Conservation (phyloP, 1,284 basidiomycete genomes). For the Sporisorium iseilematis-ciliati region DNA sequence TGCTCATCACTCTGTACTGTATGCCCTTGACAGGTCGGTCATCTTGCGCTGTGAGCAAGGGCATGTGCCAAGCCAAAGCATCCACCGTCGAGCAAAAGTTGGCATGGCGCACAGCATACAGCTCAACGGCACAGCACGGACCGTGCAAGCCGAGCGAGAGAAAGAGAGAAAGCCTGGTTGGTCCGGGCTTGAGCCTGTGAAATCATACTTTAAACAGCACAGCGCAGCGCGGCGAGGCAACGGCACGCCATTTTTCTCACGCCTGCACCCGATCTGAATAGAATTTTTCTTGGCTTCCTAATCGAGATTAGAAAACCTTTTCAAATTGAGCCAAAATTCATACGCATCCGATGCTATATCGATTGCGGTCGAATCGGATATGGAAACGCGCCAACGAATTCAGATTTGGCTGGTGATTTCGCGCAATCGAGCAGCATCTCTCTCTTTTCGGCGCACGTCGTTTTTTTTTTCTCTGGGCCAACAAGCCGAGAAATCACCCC, state of each 20-base stretch:
- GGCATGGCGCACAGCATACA: too few relatives aligned
- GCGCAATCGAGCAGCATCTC: background rate
- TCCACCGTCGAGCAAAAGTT: too few relatives aligned
- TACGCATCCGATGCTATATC: conserved; percentile 9
- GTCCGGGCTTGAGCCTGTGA: too few relatives aligned
- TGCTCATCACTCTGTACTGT: too few relatives aligned
- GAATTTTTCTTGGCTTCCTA: background rate
- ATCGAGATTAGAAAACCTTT: background rate
- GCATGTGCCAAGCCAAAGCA: too few relatives aligned
- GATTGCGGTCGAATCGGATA: conserved; percentile 23
- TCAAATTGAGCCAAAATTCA: background rate
- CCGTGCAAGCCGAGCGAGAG: too few relatives aligned
- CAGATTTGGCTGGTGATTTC: conserved; percentile 9
- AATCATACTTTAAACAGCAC: too few relatives aligned
- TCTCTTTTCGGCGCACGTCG: background rate
- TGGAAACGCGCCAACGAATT: conserved; percentile 7
- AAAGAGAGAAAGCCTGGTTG: too few relatives aligned
- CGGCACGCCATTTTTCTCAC: background rate
- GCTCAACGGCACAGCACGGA: too few relatives aligned
- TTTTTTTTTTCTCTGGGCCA: background rate
- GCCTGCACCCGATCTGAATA: conserved; percentile 1
- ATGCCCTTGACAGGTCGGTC: too few relatives aligned
- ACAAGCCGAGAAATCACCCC: conserved; percentile 12
- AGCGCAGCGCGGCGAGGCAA: too few relatives aligned
- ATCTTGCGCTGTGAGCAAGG: too few relatives aligned